Conservation (phyloP, 2,329 filamentous ascomycete species). For the Aspergillus tubingensis region DNA sequence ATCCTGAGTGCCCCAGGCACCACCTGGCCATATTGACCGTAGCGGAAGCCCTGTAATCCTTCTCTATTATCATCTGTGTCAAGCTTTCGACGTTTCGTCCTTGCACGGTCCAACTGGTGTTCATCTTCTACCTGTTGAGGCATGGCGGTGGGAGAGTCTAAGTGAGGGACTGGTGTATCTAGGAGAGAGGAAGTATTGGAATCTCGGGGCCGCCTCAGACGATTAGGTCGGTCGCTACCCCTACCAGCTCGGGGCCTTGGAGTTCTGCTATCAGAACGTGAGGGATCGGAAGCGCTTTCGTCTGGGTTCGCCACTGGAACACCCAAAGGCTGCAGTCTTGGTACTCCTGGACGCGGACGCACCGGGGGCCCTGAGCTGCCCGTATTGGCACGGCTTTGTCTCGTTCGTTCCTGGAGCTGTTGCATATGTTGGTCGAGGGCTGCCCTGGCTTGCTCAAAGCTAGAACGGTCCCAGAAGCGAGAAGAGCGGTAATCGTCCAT, state of each 20-base stretch:
- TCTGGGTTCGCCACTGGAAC: slow-evolving; percentile 22
- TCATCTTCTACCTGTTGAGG: slow-evolving; percentile 27
- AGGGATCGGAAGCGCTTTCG: slow-evolving; percentile 16
- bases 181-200: slow-evolving; percentile 26
- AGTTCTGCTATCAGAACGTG: slow-evolving; percentile 19
- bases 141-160: slow-evolving; percentile 32
- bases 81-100: slow-evolving; percentile 68
- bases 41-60: slow-evolving; percentile 63
- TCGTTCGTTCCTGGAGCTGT: slow-evolving; percentile 20
- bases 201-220: slow-evolving; percentile 17
- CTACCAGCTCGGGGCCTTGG: slow-evolving; percentile 26
- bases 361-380: slow-evolving; percentile 14
- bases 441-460: slow-evolving; percentile 29
- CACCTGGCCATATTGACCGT: slow-evolving; percentile 85
- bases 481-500: slow-evolving; percentile 35
- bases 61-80: slow-evolving; percentile 61
- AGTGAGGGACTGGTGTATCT: slow-evolving; percentile 28
- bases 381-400: slow-evolving; percentile 19
- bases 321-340: slow-evolving; percentile 16
- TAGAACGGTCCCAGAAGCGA: slow-evolving; percentile 26
- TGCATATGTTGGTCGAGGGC: slow-evolving; percentile 30
- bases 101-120: slow-evolving; percentile 46
- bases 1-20: slow-evolving; percentile 78
- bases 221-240: slow-evolving; percentile 19
- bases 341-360: slow-evolving; percentile 17